Percentiles rank a stretch among this genome's conserved stretches.
Evolutionary conservation across 371 early-diverging fungal genomes (phyloP).

Genomic region (Rhizopus sp.): DNA sequence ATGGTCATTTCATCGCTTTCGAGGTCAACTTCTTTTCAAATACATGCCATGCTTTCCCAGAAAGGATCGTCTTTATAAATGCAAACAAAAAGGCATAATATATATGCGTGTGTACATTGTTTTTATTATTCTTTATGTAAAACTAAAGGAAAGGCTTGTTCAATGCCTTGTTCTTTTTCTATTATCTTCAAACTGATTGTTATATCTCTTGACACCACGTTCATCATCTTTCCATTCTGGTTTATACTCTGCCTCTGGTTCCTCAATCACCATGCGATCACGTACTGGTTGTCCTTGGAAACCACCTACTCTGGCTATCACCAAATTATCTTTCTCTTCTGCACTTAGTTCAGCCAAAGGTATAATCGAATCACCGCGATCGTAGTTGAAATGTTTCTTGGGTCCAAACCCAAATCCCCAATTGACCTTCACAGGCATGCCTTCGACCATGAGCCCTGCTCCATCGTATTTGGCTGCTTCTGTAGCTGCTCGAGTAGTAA

Average conservation of each 20-base stretch:
- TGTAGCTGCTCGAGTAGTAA: slow-evolving; percentile 28
- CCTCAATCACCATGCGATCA: slow-evolving; percentile 48
- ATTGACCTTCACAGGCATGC: slow-evolving; percentile 40
- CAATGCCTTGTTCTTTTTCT: too few relatives aligned
- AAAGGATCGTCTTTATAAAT: too few relatives aligned
- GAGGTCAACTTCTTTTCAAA: too few relatives aligned
- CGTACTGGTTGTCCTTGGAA: slow-evolving; percentile 43
- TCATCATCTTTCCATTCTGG: slow-evolving; percentile 41
- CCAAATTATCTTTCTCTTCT: slow-evolving; percentile 41
- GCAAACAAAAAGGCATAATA: too few relatives aligned
- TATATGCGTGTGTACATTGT: too few relatives aligned
- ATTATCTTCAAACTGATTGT: too few relatives aligned
- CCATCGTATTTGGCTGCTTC: slow-evolving; percentile 36
- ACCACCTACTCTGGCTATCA: slow-evolving; percentile 43
- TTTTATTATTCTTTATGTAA: too few relatives aligned
- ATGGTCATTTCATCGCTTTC: too few relatives aligned
- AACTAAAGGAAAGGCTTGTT: too few relatives aligned
- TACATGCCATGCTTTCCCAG: too few relatives aligned
- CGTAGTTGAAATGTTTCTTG: slow-evolving; percentile 46
- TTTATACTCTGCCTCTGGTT: slow-evolving; percentile 46
- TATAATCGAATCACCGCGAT: slow-evolving; percentile 48
- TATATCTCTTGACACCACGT: slow-evolving; percentile 5
- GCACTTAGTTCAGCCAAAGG: slow-evolving; percentile 35
- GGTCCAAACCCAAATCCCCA: slow-evolving; percentile 59
- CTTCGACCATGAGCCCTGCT: slow-evolving; percentile 24